Percentiles rank a stretch among this genome's conserved stretches.
Evolutionary conservation across 495 filamentous ascomycete genomes (phyloP).

Genomic region (Symbiotaphrina buchneri): DNA sequence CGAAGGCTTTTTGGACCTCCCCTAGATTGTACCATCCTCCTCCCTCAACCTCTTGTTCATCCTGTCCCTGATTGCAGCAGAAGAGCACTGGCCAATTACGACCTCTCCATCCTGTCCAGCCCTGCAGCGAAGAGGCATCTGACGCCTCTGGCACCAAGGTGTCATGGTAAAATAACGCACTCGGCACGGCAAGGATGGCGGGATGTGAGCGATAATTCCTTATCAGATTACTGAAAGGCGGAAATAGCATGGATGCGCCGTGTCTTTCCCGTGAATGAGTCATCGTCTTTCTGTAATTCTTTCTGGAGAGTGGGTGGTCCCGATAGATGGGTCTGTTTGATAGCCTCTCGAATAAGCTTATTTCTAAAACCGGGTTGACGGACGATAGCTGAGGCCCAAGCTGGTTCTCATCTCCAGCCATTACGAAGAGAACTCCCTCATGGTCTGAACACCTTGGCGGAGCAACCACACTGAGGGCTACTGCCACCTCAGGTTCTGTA

Average conservation of each 20-base stretch:
- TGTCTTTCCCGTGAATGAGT: too few species aligned
- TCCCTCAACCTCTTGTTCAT: constrained; percentile 25
- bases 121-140: constrained; percentile 12
- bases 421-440: constrained; percentile 20
- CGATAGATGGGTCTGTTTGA: constrained; percentile 20
- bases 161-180: constrained; percentile 26
- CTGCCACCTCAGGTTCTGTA: constrained; percentile 25
- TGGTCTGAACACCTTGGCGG: constrained; percentile 16
- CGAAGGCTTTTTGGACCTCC: constrained; percentile 22
- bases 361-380: constrained; percentile 15
- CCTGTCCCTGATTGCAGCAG: constrained; percentile 17
- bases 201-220: constrained; percentile 36
- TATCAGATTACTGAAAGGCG: constrained; percentile 29
- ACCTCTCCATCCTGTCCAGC: constrained; percentile 25
- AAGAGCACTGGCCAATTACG: constrained; percentile 25
- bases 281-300: constrained; percentile 10
- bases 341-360: constrained; percentile 27
- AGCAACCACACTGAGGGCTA: constrained; percentile 24
- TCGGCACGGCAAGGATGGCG: constrained; percentile 28
- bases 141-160: constrained; percentile 24
- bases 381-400: constrained; percentile 24
- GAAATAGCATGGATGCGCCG: constrained; percentile 18
- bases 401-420: constrained; percentile 33
- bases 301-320: constrained; percentile 19
- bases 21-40: constrained; percentile 28